These are phyloP conservation scores for Dryadomyces quercus-mongolicae DNA, from an alignment of 2,329 filamentous ascomycete genomes.

Conservation along the genomic window DNA sequence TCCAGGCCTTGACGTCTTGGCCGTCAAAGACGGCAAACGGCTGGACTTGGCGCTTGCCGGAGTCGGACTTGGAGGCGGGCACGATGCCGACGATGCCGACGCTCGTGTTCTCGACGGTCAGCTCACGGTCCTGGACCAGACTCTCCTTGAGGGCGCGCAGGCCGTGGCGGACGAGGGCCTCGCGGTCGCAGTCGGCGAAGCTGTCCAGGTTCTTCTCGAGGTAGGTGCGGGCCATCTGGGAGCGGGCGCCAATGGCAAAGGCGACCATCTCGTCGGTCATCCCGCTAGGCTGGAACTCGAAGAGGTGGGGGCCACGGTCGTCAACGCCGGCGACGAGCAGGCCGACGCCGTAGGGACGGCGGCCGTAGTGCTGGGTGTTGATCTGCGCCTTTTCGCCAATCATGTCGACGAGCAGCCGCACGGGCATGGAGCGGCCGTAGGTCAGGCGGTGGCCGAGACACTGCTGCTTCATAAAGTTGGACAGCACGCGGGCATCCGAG, in stretches of 20 bases:
- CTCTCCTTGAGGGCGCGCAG: constrained; percentile 89
- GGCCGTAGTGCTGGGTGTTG: constrained; percentile 96
- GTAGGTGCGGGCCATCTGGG: constrained; percentile 96
- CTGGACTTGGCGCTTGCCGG: constrained; percentile 50
- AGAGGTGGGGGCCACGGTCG: constrained; percentile 86
- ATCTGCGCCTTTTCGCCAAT: constrained; percentile 95
- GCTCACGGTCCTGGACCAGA: constrained; percentile 89
- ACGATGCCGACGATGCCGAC: constrained; percentile 67
- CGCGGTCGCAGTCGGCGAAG: constrained; percentile 64
- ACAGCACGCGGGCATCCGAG: constrained; percentile 94
- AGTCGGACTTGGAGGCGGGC: constrained; percentile 40
- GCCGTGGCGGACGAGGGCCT: constrained; percentile 85
- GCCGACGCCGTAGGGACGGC: constrained; percentile 90
- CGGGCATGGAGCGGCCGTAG: constrained; percentile 84
- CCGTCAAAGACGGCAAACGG: constrained; percentile 87
- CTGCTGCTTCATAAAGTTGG: constrained; percentile 99
- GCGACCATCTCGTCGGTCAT: constrained; percentile 97
- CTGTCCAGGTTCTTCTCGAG: constrained; percentile 81
- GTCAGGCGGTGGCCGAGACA: constrained; percentile 91
- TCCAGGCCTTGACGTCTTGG: constrained; percentile 71
- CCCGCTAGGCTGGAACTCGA: constrained; percentile 94
- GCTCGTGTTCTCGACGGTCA: constrained; percentile 94
- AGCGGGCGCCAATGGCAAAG: constrained; percentile 88
- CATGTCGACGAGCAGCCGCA: constrained; percentile 78
- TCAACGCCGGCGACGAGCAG: constrained; percentile 89